Conservation (phyloP, 2,329 filamentous ascomycete species). For the Trichocomaceae sp. region DNA sequence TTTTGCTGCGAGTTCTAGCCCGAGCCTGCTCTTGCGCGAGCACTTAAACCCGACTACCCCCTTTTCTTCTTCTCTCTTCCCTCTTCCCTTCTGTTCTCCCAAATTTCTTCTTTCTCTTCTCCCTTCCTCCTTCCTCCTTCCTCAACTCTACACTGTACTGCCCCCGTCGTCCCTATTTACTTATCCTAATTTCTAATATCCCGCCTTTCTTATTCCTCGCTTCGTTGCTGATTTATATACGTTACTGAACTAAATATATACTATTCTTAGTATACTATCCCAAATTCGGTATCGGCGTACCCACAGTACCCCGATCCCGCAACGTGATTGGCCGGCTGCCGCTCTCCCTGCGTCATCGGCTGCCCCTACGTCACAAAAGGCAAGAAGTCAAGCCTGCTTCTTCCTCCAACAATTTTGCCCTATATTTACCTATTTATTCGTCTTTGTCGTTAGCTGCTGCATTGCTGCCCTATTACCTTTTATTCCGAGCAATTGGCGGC, state of each 20-base stretch:
- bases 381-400: constrained; percentile 1
- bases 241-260: no score
- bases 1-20: background rate
- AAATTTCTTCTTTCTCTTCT: background rate
- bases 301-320: background rate
- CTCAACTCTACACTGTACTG: background rate
- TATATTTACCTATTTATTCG: background rate
- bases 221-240: no score
- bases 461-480: background rate
- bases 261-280: background rate
- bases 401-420: background rate
- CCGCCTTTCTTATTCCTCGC: background rate
- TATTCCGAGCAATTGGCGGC: constrained; percentile 1
- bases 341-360: constrained; percentile 12
- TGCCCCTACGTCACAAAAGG: constrained; percentile 19
- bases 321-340: background rate
- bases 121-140: background rate
- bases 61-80: background rate
- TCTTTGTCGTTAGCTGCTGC: background rate
- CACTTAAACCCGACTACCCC: background rate
- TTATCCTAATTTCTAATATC: background rate
- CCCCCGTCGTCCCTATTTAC: background rate
- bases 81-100: background rate
- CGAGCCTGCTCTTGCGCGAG: background rate
- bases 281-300: background rate